phyloP scores from a whole-genome alignment of 1,284 basidiomycete genomes.

The Austropuccinia psidii region DNA sequence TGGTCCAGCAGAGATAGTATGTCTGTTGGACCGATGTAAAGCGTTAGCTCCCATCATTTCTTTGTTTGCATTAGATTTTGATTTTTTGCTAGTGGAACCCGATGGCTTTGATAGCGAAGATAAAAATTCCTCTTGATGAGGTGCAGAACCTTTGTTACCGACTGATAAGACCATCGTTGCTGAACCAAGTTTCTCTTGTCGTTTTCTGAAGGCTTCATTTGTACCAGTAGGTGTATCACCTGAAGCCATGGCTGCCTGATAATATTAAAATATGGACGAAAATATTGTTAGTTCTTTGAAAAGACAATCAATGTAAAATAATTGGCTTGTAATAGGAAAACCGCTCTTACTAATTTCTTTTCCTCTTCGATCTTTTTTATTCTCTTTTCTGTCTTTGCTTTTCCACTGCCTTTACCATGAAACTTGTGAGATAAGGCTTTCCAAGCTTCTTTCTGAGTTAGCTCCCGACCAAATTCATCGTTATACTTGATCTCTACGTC shows the following conservation, averaged over 20 bases:
- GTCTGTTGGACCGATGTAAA: not conserved
- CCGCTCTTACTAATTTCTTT: slow-evolving; percentile 27
- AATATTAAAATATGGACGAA: too few species aligned
- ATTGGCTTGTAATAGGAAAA: not conserved
- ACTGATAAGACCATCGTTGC: slow-evolving; percentile 36
- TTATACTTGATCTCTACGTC: slow-evolving; percentile 94
- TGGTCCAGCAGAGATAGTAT: slow-evolving; percentile 18
- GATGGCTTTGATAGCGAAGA: slow-evolving; percentile 22
- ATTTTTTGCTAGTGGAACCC: not conserved
- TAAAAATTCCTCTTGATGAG: slow-evolving; percentile 33
- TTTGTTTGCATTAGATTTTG: not conserved
- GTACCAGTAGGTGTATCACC: slow-evolving; percentile 35
- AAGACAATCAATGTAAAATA: not conserved
- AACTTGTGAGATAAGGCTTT: slow-evolving; percentile 41
- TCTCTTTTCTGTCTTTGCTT: slow-evolving; percentile 33
- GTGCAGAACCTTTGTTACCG: slow-evolving; percentile 34
- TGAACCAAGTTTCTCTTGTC: slow-evolving; percentile 31
- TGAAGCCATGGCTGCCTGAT: slow-evolving; percentile 32
- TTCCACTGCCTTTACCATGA: slow-evolving; percentile 36
- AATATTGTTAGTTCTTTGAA: not conserved
- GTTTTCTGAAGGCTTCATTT: slow-evolving; percentile 34
- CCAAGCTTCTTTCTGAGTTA: slow-evolving; percentile 75
- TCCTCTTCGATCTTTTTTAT: slow-evolving; percentile 34
- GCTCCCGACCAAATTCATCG: slow-evolving; percentile 83
- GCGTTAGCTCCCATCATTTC: not conserved